Evolutionary conservation across 352 stramenopile genomes (phyloP).

Genomic region (Globisporangium nagaii): DNA sequence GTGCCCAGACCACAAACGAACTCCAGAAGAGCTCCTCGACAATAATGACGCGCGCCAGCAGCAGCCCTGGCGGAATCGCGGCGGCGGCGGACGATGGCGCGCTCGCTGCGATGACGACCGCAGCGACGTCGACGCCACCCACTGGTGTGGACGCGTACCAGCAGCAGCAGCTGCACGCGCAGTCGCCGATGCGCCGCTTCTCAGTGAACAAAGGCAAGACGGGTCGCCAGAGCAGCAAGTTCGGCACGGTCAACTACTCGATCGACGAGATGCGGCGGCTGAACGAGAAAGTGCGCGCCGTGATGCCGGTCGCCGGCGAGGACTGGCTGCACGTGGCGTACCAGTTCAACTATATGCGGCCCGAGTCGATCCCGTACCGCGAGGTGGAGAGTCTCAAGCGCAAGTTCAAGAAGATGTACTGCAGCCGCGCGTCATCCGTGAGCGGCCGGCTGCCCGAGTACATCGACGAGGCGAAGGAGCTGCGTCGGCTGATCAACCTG

Average conservation of each 20-base stretch:
- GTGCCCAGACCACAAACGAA: not conserved
- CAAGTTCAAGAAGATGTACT: constrained; percentile 78
- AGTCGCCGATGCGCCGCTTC: not conserved
- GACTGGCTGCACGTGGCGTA: constrained; percentile 65
- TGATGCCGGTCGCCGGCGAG: constrained; percentile 40
- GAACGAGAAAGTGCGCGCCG: constrained; percentile 47
- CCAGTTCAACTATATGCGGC: constrained; percentile 61
- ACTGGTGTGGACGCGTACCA: not conserved
- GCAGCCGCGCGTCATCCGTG: constrained; percentile 15
- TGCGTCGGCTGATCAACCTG: constrained; percentile 43
- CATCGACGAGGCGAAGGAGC: constrained; percentile 42
- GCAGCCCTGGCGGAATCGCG: not conserved
- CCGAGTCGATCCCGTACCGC: constrained; percentile 53
- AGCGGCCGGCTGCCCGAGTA: constrained; percentile 35
- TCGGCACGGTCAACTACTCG: constrained; percentile 65
- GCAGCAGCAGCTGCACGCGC: not conserved
- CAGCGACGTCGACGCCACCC: not conserved
- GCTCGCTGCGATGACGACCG: not conserved
- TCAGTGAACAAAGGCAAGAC: constrained; percentile 1
- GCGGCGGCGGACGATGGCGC: not conserved
- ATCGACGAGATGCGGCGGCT: constrained; percentile 61
- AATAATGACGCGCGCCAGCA: not conserved
- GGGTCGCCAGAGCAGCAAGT: constrained; percentile 48
- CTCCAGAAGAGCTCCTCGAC: constrained; percentile 3
- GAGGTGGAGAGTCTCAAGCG: constrained; percentile 61